These are phyloP conservation scores for Oryza glumipatula DNA, from an alignment of 176 grass and related monocot genomes.

Conservation along the genomic window DNA sequence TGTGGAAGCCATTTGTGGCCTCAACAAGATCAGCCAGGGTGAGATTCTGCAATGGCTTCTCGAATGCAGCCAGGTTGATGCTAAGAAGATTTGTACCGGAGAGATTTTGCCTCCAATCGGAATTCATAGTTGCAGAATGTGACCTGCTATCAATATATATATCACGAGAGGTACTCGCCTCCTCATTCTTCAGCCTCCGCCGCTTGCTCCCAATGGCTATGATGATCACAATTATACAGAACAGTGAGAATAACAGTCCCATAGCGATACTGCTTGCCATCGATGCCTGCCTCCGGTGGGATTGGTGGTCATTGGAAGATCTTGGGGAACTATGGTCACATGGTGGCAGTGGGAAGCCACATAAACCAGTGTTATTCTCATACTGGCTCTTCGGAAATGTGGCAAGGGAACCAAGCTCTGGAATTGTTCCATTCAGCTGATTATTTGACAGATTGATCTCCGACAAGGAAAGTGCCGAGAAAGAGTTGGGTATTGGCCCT, in stretches of 20 bases:
- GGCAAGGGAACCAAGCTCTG: slow-evolving; percentile 76
- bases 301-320: slow-evolving; percentile 34
- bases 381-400: slow-evolving; percentile 69
- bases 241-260: slow-evolving; percentile 72
- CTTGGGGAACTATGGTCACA: slow-evolving; percentile 30
- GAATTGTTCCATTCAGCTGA: slow-evolving; percentile 84
- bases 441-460: slow-evolving; percentile 93
- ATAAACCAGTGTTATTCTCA: slow-evolving; percentile 87
- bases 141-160: slow-evolving; percentile 84
- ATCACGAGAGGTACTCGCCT: slow-evolving; percentile 54
- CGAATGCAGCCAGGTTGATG: slow-evolving; percentile 75
- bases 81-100: slow-evolving; percentile 80
- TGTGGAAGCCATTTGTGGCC: slow-evolving; percentile 89
- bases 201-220: slow-evolving; percentile 72
- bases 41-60: slow-evolving; percentile 80
- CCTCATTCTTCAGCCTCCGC: slow-evolving; percentile 62
- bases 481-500: slow-evolving; percentile 76
- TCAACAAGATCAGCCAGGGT: slow-evolving; percentile 79
- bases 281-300: slow-evolving; percentile 60
- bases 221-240: slow-evolving; percentile 80
- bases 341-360: slow-evolving; percentile 64
- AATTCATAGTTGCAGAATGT: slow-evolving; percentile 70
- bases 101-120: slow-evolving; percentile 70
- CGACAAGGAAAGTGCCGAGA: slow-evolving; percentile 72
- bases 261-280: slow-evolving; percentile 75